Evolutionary conservation across 2,329 filamentous ascomycete species (phyloP), one percentile per base, ranked within the genome.

Genomic region (Penicillium decumbens): DNA sequence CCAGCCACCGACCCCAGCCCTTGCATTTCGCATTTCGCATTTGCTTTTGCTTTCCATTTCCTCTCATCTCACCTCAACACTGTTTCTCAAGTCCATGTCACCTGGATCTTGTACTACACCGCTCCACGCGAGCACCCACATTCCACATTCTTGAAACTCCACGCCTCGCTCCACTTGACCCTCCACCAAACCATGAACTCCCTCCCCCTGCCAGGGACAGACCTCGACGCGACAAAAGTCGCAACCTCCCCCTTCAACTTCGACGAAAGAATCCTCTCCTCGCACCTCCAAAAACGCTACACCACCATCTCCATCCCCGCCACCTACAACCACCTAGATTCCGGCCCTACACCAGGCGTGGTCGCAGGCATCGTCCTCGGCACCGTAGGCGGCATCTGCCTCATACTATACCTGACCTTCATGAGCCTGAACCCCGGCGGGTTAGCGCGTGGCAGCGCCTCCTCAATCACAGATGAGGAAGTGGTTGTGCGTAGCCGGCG

Each of bases 291-390:
- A 53, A 57, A 54, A 30, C 59, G 61, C 40, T 64, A 64, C 51
- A 58, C 57, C 47, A 67, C 71, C 44, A 57, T 72, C 57, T 72
- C 81, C 53, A 83, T 87, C 58, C 82, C 83, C 1, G 77, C 80
- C 24, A 80, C 80, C 57, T 87, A 87, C 67, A 73, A 76, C 40
- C 72, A 74, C 45, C 70, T 80, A 29, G 68, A 78, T 62, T 60
- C 69, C 24, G 77, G 80, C 5, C 81, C 81, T 0, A 41, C 73
- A 0, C 77, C 82, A 0, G 82, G 80, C 46, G 76, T 77, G 33
- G 77, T 85, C 1, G 80, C 76, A 8, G 83, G 82, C 47, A 84
- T 85, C 50, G 77, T 72, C 54, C 64, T 79, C 61, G 56, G 75
- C 65, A 59, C 62, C 50, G 68, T 78, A 41, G 72, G 67, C 25